Conservation (phyloP, 1,139 yeast species). For the Yamadazyma sp. region DNA sequence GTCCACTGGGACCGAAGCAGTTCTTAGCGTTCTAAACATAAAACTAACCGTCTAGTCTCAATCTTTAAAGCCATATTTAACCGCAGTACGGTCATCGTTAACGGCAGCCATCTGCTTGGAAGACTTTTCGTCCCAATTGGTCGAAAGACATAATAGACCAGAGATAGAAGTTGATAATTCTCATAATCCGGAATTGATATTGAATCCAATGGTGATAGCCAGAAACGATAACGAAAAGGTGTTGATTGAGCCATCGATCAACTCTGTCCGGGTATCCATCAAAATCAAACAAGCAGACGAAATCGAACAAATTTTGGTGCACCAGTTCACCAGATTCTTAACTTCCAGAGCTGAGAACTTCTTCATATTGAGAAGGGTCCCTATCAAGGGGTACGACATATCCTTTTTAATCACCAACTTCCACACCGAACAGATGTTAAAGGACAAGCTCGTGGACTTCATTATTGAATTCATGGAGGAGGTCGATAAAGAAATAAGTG, state of each 20-base stretch:
- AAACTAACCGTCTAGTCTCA: too few relatives aligned
- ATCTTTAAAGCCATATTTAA: conserved; percentile 91
- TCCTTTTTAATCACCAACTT: conserved; percentile 90
- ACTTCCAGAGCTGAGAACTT: conserved; percentile 96
- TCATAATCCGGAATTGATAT: conserved; percentile 73
- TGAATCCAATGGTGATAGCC: conserved; percentile 87
- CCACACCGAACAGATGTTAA: conserved; percentile 95
- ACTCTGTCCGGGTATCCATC: conserved; percentile 84
- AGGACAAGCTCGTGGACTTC: conserved; percentile 92
- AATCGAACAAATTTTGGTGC: conserved; percentile 90
- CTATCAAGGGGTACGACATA: conserved; percentile 89
- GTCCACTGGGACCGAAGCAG: neutral
- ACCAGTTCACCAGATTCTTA: conserved; percentile 88
- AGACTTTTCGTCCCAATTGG: conserved; percentile 92
- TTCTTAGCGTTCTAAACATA: too few relatives aligned
- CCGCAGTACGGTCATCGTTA: conserved; percentile 90
- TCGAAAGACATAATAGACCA: conserved; percentile 96
- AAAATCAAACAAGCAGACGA: conserved; percentile 97
- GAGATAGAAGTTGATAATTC: conserved; percentile 79
- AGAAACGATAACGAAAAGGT: conserved; percentile 94
- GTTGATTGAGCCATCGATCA: conserved; percentile 89
- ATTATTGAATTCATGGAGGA: conserved; percentile 99
- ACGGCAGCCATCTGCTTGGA: conserved; percentile 95
- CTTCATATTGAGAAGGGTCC: conserved; percentile 86
- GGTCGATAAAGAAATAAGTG: conserved; percentile 97